Evolutionary conservation across 2,329 filamentous ascomycete species (phyloP).

Genomic region (Cytospora mali): DNA sequence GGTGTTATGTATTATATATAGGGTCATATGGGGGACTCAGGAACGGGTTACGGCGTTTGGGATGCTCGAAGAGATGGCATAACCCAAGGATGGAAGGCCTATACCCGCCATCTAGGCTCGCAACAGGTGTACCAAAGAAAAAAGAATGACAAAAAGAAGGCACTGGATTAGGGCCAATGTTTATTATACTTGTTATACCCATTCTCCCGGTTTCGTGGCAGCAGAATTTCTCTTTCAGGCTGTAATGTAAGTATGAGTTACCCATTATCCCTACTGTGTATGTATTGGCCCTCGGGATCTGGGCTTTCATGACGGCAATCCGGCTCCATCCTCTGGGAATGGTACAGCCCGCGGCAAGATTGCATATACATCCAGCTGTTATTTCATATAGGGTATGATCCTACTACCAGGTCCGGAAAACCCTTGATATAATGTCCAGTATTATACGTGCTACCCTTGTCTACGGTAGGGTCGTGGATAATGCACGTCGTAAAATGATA

Average conservation of each 20-base stretch:
- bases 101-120: not conserved
- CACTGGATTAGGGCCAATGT: conserved; percentile 1
- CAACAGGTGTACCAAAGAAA: not conserved
- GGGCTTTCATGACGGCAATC: no score
- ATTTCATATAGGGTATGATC: not conserved
- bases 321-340: not conserved
- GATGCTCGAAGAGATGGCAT: conserved; percentile 6
- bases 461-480: not conserved
- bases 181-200: conserved; percentile 13
- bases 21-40: not conserved
- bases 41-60: conserved; percentile 11
- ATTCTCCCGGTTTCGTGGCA: not conserved
- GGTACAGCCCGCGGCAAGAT: not conserved
- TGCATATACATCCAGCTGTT: not conserved
- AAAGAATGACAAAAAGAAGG: not conserved
- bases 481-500: not conserved
- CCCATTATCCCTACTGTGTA: no score
- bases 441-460: not conserved
- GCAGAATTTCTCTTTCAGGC: not conserved
- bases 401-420: not conserved
- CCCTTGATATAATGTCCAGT: not conserved
- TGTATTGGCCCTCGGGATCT: no score
- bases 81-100: not conserved
- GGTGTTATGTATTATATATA: conserved; percentile 17
- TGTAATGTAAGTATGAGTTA: no score